Base-by-base conservation (phyloP, 441 rosid genomes). In the Pelargonium cotyledonis region DNA sequence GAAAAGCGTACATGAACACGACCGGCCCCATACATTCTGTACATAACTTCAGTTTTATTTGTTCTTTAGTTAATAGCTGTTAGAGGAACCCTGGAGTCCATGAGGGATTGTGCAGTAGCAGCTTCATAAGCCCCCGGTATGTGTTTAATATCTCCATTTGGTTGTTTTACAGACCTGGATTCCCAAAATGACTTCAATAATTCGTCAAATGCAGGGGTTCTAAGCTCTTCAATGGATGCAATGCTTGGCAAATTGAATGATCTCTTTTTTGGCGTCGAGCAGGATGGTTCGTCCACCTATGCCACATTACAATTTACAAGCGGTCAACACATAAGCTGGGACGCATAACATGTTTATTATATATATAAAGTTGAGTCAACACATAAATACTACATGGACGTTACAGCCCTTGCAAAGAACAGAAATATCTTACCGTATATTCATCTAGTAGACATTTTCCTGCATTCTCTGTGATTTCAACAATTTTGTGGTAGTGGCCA, bases 221-320 rank as follows among this genome's bases (percentile, higher is more conserved):
- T 81, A 3, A 95, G 96, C 70, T 95, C 97, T 69, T 95, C 96
- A 0, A 95, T 90, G 14, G 97, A 92, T 64, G 85, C 72, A 6
- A 84, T 68, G 76, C 90, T 89, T 1, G 96, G 97, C 66, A 95
- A 87, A 72, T 86, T 85, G 60, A 90, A 83, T 38, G 80, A 69
- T 81, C 99, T 90, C 83, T 85, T 88, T 76, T 84, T 85, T 0
- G 96, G 99, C 1, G 95, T 92, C 19, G 97, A 95, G 83, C 97
- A 90, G 16, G 98, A 83, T 18, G 97, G 95, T 68, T 90, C 88
- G 72, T 95, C 98, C 72, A 95, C 89, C 99, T 95, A 8, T 6
- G 31, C 31, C 31, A 26, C 31, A 26, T 26, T 26, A 26, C 31
- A 26, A 26, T 26, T 40, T 65, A 19, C 4, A 62, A 58, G n/a